Base-by-base conservation (phyloP, 257 asterid species). In the Penstemon davidsonii region DNA sequence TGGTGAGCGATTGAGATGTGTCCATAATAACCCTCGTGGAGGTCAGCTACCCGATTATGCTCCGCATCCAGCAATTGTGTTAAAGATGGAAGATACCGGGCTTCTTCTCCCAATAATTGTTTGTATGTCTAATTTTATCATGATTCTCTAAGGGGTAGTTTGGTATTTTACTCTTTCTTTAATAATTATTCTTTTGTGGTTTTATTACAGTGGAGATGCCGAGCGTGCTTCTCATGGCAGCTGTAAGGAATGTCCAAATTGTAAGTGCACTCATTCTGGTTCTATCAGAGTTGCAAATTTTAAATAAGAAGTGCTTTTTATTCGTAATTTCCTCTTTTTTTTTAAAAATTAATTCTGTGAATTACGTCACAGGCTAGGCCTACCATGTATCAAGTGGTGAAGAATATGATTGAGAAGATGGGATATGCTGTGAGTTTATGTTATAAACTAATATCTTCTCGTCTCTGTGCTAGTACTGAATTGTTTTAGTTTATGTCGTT, bases 71-170 rank as follows among this genome's bases (percentile, higher is more conserved):
- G 99, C 99, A n/a, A 90, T 93, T 9, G 99, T 93, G 7, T 75
- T 93, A 71, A 93, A 83, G 84, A 93, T 93, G 96, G 99, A 94
- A 80, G 99, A 94, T 2, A 85, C 96, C 3, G 96, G 96, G 47
- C 90, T 90, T 72, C 96, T 93, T 61, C 94, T 93, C 44, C 97
- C 98, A 0, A 93, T 93, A 47, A 93, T 90, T 56, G 99, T 90
- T 79, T 87, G 99, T 93, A 85, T 4, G 98, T 73, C 45, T 53
- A 60, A 7, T 53, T 56, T n/a, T n/a, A 9, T 56, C 58, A 49
- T n/a, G 52, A 7, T 10, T 77, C 69, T 67, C 62, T 69, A 37
- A 47, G 50, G 6, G 59, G 49, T 65, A 42, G 10, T 3, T 40
- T 11, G 57, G 42, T 63, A 39, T 36, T 68, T 55, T 13, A 25